phyloP scores from a whole-genome alignment of 495 filamentous ascomycete species.

The Cetradonia linearis region DNA sequence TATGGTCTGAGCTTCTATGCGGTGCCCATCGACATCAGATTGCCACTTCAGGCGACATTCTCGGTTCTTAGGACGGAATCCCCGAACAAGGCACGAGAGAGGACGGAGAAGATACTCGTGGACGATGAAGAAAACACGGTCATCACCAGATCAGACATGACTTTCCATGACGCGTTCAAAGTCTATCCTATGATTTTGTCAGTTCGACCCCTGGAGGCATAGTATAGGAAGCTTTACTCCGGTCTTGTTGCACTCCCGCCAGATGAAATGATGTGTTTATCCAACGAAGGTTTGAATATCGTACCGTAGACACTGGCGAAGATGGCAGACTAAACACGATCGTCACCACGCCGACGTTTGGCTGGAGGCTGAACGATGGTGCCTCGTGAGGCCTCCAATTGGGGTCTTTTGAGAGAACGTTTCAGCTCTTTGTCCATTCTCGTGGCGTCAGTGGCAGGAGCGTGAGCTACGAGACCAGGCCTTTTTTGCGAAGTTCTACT shows the following conservation, averaged over 20 bases:
- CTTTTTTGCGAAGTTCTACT: no score
- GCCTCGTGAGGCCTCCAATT: background rate
- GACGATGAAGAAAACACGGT: background rate
- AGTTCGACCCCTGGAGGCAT: background rate
- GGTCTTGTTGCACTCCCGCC: background rate
- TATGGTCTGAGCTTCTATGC: background rate
- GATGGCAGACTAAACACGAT: background rate
- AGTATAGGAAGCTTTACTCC: background rate
- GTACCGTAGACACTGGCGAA: background rate
- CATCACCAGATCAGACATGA: background rate
- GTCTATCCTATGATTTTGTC: background rate
- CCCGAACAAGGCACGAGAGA: background rate
- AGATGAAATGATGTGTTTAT: background rate
- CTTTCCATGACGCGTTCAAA: background rate
- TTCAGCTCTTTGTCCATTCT: background rate
- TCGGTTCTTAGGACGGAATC: background rate
- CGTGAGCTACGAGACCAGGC: no score
- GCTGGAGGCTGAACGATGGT: background rate
- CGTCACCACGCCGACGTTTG: background rate
- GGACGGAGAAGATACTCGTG: background rate
- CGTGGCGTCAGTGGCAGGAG: background rate
- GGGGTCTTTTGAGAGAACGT: background rate
- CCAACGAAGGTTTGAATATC: no score
- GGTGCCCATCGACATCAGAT: background rate
- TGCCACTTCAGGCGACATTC: background rate